Conservation (phyloP, 139 green algal genomes). For the Deuterostichococcus epilithicus region DNA sequence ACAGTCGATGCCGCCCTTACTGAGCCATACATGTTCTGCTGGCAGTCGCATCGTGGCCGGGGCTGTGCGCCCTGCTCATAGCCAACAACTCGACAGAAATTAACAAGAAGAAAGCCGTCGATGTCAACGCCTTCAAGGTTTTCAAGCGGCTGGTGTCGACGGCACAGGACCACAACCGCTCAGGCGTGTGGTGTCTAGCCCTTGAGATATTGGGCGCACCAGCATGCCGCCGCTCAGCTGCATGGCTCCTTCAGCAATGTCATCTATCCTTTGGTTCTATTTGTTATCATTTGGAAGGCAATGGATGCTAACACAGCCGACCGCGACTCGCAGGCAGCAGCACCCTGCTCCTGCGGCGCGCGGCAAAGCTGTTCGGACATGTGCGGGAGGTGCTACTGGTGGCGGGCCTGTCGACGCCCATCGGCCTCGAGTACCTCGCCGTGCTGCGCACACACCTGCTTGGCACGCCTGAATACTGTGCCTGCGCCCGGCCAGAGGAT, state of each 20-base stretch:
- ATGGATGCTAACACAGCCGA: not conserved
- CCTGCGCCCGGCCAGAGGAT: not conserved
- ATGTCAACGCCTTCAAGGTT: constrained; percentile 23
- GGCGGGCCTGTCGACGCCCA: constrained; percentile 13
- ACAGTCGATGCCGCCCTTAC: not conserved
- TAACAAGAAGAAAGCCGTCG: constrained; percentile 18
- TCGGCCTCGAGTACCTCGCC: constrained; percentile 27
- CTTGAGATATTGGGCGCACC: not conserved
- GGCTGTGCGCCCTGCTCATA: constrained; percentile 15
- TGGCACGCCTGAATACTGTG: constrained; percentile 24
- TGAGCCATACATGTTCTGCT: not conserved
- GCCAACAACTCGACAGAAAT: constrained; percentile 15
- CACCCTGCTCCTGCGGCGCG: constrained; percentile 26
- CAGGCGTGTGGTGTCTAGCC: constrained; percentile 8
- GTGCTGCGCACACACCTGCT: constrained; percentile 38
- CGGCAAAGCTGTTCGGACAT: constrained; percentile 30
- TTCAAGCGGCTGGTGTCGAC: constrained; percentile 28
- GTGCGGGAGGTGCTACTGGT: constrained; percentile 26
- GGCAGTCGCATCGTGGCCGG: constrained; percentile 37
- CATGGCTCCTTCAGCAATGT: not conserved
- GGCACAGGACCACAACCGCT: constrained; percentile 36
- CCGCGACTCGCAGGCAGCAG: constrained; percentile 13
- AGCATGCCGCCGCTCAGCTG: not conserved
- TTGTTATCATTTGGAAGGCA: not conserved
- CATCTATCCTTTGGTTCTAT: not conserved